phyloP scores from a whole-genome alignment of 306 rosid species.

The Gastrolobium villosum region DNA sequence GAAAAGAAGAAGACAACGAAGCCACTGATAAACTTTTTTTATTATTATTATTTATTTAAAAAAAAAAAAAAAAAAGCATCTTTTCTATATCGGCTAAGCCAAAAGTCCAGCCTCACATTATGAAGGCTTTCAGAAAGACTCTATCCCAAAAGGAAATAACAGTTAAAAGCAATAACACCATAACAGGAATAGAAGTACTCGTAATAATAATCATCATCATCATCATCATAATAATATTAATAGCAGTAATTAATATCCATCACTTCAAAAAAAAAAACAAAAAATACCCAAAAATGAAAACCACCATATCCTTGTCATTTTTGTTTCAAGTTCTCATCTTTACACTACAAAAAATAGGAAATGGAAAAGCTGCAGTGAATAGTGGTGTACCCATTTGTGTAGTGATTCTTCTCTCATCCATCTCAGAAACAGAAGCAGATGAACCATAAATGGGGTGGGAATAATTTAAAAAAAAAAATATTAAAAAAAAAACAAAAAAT shows the following conservation, averaged over 20 bases:
- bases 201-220: slow-evolving; percentile 40
- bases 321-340: slow-evolving; percentile 39
- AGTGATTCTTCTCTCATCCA: slow-evolving; percentile 26
- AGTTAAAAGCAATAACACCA: slow-evolving; percentile 43
- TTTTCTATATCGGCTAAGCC: slow-evolving; percentile 43
- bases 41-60: no score
- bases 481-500: background rate
- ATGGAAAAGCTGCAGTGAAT: slow-evolving; percentile 28
- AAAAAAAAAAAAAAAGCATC: slow-evolving; percentile 7
- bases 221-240: slow-evolving; percentile 16
- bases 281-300: slow-evolving; percentile 42
- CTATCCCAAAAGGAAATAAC: slow-evolving; percentile 50
- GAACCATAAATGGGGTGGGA: slow-evolving; percentile 35
- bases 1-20: slow-evolving; percentile 10
- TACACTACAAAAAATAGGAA: slow-evolving; percentile 11
- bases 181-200: slow-evolving; percentile 11
- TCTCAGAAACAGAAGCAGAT: slow-evolving; percentile 29
- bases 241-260: slow-evolving; percentile 17
- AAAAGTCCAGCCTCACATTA: slow-evolving; percentile 42
- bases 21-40: background rate
- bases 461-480: background rate
- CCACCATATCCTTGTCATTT: slow-evolving; percentile 8
- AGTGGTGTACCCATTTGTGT: slow-evolving; percentile 16
- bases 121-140: slow-evolving; percentile 43
- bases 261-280: background rate